Percentiles rank a stretch among this genome's conserved stretches.
Conservation (phyloP, 805 yeast species). For the Lipomyces japonicus region DNA sequence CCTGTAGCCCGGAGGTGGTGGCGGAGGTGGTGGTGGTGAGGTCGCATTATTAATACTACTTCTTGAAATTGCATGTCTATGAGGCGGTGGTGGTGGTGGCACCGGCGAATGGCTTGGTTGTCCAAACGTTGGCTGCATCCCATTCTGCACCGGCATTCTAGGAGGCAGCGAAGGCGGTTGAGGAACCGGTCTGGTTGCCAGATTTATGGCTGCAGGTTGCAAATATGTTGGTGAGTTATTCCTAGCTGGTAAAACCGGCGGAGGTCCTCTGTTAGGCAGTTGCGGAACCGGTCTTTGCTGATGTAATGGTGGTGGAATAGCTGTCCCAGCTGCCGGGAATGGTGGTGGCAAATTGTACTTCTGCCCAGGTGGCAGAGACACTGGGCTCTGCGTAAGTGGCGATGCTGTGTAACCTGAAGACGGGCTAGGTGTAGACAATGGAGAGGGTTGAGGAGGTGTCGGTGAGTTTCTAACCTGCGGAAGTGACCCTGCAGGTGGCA, state of each 20-base stretch:
- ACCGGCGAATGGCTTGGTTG: neutral
- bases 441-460: conserved; percentile 6
- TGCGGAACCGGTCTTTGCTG: conserved; percentile 35
- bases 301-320: conserved; percentile 29
- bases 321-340: conserved; percentile 20
- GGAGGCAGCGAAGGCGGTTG: conserved; percentile 34
- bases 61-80: conserved; percentile 9
- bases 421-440: conserved; percentile 29
- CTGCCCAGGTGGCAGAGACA: conserved; percentile 17
- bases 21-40: conserved; percentile 14
- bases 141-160: conserved; percentile 29
- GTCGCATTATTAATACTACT: neutral
- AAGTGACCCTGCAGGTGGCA: conserved; percentile 6
- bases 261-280: conserved; percentile 33
- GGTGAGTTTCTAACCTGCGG: conserved; percentile 9
- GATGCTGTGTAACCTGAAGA: conserved; percentile 11
- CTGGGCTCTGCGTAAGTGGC: conserved; percentile 8
- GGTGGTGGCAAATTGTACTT: conserved; percentile 30
- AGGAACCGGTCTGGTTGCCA: conserved; percentile 22
- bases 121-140: conserved; percentile 17
- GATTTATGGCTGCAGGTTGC: conserved; percentile 11
- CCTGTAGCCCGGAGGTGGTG: conserved; percentile 14
- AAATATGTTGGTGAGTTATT: conserved; percentile 7
- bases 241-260: conserved; percentile 41
- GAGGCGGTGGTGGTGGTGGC: conserved; percentile 27